Evolutionary conservation across 148 eudicot species (phyloP), one percentile per base, ranked within the genome.

Genomic region (Rhododendron ferrugineum): DNA sequence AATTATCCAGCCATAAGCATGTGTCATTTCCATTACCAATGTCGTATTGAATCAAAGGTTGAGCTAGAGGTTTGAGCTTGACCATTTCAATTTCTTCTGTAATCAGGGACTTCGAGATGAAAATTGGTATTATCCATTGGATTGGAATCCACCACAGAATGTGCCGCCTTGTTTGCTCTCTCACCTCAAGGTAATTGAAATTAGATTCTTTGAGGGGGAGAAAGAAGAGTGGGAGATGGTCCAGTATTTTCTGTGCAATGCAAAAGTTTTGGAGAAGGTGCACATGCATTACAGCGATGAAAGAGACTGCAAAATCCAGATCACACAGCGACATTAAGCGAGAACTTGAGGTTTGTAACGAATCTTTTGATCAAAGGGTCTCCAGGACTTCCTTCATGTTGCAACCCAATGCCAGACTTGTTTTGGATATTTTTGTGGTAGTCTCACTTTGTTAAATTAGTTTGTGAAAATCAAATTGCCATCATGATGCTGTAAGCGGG

Each of bases 191-290:
- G 82, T 30, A 70, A 74, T 87, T 15, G 78, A 37, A 42, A 87
- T 84, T 10, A 28, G 1, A 32, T 9, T 4, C 0, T 44, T 32
- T 22, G 3, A n/a, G 0, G n/a, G 54, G 5, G 14, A 14, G 4
- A 46, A 44, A 72, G n/a, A 20, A 36, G 81, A 80, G 20, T 22
- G 56, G 23, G 37, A 70, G 52, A 66, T 87, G 75, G 11, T 80
- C 0, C 9, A 15, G 16, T 87, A 79, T 72, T 78, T 83, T 62
- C 52, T 86, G 42, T 32, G 11, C 47, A 64, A 78, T 74, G 82
- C 83, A 66, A 64, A 44, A 32, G 79, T 86, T 78, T 83, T 86
- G 88, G 82, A 86, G 85, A 84, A 86, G 50, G 8, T 86, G 58
- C 56, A 18, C 49, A 28, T 72, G 18, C 26, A 2, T 86, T 86